Evolutionary conservation across 768 basidiomycete genomes (phyloP).

Genomic region (Phanerochaete carnosa): DNA sequence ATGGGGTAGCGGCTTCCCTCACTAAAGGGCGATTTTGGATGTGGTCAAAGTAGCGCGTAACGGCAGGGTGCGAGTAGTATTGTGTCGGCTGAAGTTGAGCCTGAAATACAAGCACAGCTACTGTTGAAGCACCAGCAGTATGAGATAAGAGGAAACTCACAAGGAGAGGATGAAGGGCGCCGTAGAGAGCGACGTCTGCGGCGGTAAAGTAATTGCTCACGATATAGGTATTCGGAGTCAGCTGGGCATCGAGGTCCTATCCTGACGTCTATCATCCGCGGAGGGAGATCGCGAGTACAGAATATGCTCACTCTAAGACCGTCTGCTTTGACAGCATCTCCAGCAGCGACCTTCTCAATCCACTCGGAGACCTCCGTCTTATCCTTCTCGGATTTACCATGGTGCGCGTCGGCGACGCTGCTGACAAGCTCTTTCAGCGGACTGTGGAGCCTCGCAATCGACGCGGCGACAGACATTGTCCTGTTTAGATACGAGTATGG

Average conservation of each 20-base stretch:
- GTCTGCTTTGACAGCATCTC: conserved; percentile 44
- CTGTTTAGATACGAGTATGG: conserved; percentile 5
- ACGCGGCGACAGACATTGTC: conserved; percentile 25
- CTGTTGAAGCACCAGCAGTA: neutral
- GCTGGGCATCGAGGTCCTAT: conserved; percentile 68
- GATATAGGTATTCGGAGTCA: conserved; percentile 80
- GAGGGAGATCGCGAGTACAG: neutral
- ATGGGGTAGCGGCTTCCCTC: conserved; percentile 48
- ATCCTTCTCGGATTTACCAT: conserved; percentile 60
- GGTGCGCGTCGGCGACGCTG: conserved; percentile 24
- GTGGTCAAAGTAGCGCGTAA: conserved; percentile 95
- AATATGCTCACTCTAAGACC: conserved; percentile 44
- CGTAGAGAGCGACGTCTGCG: conserved; percentile 90
- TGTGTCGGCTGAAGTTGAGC: conserved; percentile 67
- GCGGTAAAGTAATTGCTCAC: conserved; percentile 82
- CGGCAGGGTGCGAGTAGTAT: conserved; percentile 74
- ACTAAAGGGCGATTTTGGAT: conserved; percentile 74
- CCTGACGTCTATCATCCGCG: neutral
- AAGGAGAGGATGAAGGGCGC: conserved; percentile 76
- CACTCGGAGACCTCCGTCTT: conserved; percentile 62
- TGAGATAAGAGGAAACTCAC: conserved; percentile 41
- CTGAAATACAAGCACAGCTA: conserved; percentile 34
- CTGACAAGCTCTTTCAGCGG: conserved; percentile 48
- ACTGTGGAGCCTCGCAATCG: conserved; percentile 23
- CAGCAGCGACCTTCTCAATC: conserved; percentile 61